Percentiles rank a stretch among this genome's conserved stretches.
These are phyloP conservation scores for Aspergillus diversus DNA, from an alignment of 495 filamentous ascomycete genomes.

Conservation along the genomic window DNA sequence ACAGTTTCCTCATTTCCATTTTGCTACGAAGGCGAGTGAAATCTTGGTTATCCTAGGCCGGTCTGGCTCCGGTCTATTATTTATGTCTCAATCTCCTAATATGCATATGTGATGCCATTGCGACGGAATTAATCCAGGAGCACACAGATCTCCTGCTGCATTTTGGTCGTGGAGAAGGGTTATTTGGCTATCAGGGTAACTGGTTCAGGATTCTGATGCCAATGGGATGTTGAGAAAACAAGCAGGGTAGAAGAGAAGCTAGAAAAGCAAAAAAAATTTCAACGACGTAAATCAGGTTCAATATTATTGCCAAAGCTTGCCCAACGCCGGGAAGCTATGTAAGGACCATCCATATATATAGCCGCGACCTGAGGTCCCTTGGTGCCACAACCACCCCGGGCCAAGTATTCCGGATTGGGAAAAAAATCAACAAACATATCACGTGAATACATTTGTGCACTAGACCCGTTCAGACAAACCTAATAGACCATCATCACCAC, in stretches of 20 bases:
- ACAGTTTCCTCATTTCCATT: conserved; percentile 21
- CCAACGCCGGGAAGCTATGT: neutral
- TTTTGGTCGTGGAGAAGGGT: conserved; percentile 17
- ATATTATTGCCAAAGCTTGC: neutral
- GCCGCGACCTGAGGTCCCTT: neutral
- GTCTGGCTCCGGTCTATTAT: conserved; percentile 29
- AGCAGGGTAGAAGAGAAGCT: conserved; percentile 18
- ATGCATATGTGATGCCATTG: conserved; percentile 36
- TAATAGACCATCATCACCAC: conserved; percentile 14
- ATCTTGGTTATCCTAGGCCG: conserved; percentile 29
- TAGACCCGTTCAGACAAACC: conserved; percentile 20
- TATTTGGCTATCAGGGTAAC: conserved; percentile 23
- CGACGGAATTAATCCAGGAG: conserved; percentile 23
- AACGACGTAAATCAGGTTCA: conserved; percentile 19
- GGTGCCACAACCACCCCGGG: neutral
- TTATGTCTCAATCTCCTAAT: conserved; percentile 25
- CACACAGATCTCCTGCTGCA: conserved; percentile 22
- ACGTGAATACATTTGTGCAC: conserved; percentile 18
- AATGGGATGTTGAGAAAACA: conserved; percentile 13
- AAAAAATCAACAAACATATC: conserved; percentile 24
- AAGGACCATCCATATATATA: neutral
- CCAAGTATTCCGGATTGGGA: conserved; percentile 19
- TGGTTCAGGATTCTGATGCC: conserved; percentile 18
- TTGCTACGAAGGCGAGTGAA: conserved; percentile 24
- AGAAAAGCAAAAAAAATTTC: conserved; percentile 14